Evolutionary conservation across 2,329 filamentous ascomycete species (phyloP).

Genomic region (Torrubiella hemipterigena): DNA sequence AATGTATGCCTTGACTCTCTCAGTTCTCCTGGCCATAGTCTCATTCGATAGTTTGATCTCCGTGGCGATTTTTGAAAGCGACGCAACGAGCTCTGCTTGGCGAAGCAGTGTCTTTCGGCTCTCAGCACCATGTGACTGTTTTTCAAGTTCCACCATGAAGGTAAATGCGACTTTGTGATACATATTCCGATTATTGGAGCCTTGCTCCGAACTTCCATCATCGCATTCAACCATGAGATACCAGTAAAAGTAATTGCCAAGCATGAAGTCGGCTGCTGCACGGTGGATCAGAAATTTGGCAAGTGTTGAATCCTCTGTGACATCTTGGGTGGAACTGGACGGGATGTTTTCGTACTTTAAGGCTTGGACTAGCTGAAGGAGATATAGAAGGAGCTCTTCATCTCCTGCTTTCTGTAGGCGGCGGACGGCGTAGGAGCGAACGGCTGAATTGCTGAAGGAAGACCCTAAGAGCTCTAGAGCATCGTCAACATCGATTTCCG

Average conservation of each 20-base stretch:
- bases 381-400: conserved; percentile 78
- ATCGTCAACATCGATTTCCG: conserved; percentile 92
- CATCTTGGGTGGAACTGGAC: conserved; percentile 41
- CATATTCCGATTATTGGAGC: conserved; percentile 64
- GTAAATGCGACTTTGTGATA: conserved; percentile 92
- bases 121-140: conserved; percentile 56
- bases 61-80: conserved; percentile 78
- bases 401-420: conserved; percentile 86
- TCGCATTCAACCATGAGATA: conserved; percentile 98
- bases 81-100: conserved; percentile 80
- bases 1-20: conserved; percentile 73
- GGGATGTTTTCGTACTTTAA: conserved; percentile 82
- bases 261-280: conserved; percentile 74
- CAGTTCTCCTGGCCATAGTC: conserved; percentile 67
- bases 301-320: conserved; percentile 65
- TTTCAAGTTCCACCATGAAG: conserved; percentile 82
- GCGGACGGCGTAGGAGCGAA: conserved; percentile 88
- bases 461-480: conserved; percentile 88
- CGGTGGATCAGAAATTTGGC: conserved; percentile 81
- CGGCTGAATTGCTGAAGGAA: conserved; percentile 76
- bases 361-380: conserved; percentile 89
- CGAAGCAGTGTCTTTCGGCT: conserved; percentile 65
- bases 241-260: conserved; percentile 96
- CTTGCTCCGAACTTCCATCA: conserved; percentile 66
- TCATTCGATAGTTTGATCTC: conserved; percentile 76